Base-by-base conservation (phyloP, 2,329 filamentous ascomycete species). In the Sclerotinia borealis region DNA sequence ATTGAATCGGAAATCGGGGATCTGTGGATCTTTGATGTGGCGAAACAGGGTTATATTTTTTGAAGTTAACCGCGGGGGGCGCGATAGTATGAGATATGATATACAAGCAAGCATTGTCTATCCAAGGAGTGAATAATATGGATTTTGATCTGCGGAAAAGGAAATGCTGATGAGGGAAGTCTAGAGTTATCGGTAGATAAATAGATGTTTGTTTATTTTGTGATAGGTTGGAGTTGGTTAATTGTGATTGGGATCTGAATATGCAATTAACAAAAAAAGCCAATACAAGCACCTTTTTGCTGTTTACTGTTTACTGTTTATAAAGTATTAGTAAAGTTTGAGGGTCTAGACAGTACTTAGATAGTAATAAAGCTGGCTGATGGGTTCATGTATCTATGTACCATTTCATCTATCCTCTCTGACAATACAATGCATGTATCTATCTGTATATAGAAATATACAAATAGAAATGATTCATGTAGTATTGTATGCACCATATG, bases 31-130 rank as follows among this genome's bases (percentile, higher is more conserved):
- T 56, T 56, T 13, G 52, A 56, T 31, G 37, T 34, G 31, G 25
- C 34, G 1, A n/a, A n/a, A 27, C 61, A 43, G 31, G 61, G 61
- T 59, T 63, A 17, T 49, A 59, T 50, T 63, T 63, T 63, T 59
- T 59, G 29, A 19, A 37, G 3, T 63, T 59, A 45, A 63, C 52
- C 61, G 61, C 52, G 49, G 55, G 45, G 54, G 55, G 54, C 61
- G 61, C 61, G 54, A n/a, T n/a, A n/a, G n/a, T n/a, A n/a, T n/a
- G n/a, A n/a, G n/a, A n/a, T n/a, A n/a, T n/a, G n/a, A n/a, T n/a
- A n/a, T n/a, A n/a, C n/a, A n/a, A 15, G 25, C 17, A 19, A 0
- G 1, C 4, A 47, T 8, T 10, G 25, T 47, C 9, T n/a, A 43
- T 43, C n/a, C n/a, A n/a, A n/a, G n/a, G 43, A 47, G 5, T 51